phyloP scores from a whole-genome alignment of 2,329 filamentous ascomycete species.

The Periconia sp. region DNA sequence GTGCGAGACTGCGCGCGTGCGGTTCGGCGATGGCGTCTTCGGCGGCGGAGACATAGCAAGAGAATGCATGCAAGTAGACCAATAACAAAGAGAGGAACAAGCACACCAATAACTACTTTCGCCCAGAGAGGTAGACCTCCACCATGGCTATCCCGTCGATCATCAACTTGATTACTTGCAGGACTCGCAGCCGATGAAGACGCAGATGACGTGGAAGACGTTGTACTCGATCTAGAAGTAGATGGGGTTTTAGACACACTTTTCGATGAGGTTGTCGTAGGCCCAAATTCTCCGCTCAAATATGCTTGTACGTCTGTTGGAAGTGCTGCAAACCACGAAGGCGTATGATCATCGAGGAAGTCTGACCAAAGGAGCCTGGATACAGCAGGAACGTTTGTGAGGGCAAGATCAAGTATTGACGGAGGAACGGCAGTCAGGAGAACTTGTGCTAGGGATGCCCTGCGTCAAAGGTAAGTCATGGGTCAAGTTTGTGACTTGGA shows the following conservation, averaged over 20 bases:
- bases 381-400: conserved; percentile 18
- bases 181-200: conserved; percentile 1
- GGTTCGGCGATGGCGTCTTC: neutral
- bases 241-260: conserved; percentile 4
- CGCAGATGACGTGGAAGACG: neutral
- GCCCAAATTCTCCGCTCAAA: conserved; percentile 16
- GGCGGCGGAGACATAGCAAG: conserved; percentile 9
- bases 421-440: conserved; percentile 16
- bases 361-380: conserved; percentile 19
- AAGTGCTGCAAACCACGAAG: conserved; percentile 17
- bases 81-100: conserved; percentile 61
- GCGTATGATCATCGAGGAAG: conserved; percentile 17
- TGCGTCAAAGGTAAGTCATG: too few relatives aligned
- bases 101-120: conserved; percentile 22
- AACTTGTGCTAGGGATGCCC: conserved; percentile 12
- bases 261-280: conserved; percentile 9
- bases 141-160: neutral
- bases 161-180: neutral
- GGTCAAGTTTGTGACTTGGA: too few relatives aligned
- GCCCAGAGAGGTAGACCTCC: conserved; percentile 12
- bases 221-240: conserved; percentile 1
- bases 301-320: conserved; percentile 18
- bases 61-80: conserved; percentile 49
- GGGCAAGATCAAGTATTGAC: conserved; percentile 14
- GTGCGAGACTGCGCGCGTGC: neutral